These are phyloP conservation scores for Gilbertella persicaria DNA, from an alignment of 371 early-diverging fungal species.

Conservation along the genomic window DNA sequence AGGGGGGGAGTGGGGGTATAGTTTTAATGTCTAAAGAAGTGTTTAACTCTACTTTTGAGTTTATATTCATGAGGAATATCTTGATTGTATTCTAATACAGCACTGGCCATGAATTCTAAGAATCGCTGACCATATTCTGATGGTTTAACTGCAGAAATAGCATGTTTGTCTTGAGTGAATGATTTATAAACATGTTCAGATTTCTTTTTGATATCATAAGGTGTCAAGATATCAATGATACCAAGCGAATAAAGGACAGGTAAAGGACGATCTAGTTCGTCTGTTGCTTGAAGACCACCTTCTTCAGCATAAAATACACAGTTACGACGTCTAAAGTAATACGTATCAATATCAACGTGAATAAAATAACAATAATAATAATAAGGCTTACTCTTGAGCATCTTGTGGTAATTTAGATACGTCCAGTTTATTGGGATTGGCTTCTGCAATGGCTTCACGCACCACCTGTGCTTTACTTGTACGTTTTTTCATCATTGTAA, in stretches of 20 bases:
- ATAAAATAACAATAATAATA: no score
- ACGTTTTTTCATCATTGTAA: slow-evolving; percentile 15
- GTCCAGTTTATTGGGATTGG: slow-evolving; percentile 68
- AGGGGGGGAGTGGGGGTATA: not conserved
- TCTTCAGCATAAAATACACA: slow-evolving; percentile 89
- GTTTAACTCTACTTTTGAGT: slow-evolving; percentile 4
- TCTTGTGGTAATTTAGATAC: slow-evolving; percentile 50
- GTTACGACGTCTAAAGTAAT: slow-evolving; percentile 51
- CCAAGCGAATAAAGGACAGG: slow-evolving; percentile 89
- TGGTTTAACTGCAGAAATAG: slow-evolving; percentile 93
- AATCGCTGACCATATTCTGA: slow-evolving; percentile 85
- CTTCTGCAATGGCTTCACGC: slow-evolving; percentile 63
- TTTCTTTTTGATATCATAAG: slow-evolving; percentile 87
- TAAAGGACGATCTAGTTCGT: slow-evolving; percentile 63
- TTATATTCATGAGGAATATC: slow-evolving; percentile 39
- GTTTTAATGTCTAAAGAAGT: slow-evolving; percentile 3
- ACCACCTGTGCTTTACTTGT: slow-evolving; percentile 66
- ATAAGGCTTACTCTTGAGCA: slow-evolving; percentile 3
- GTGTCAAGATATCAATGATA: slow-evolving; percentile 97
- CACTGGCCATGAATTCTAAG: slow-evolving; percentile 37
- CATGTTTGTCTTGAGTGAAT: slow-evolving; percentile 72
- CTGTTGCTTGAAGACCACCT: slow-evolving; percentile 88
- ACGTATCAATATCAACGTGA: not conserved
- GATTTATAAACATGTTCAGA: slow-evolving; percentile 89
- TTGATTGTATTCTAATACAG: slow-evolving; percentile 29